Conservation (phyloP, 108 stramenopile genomes). For the Epipyxis sp. region DNA sequence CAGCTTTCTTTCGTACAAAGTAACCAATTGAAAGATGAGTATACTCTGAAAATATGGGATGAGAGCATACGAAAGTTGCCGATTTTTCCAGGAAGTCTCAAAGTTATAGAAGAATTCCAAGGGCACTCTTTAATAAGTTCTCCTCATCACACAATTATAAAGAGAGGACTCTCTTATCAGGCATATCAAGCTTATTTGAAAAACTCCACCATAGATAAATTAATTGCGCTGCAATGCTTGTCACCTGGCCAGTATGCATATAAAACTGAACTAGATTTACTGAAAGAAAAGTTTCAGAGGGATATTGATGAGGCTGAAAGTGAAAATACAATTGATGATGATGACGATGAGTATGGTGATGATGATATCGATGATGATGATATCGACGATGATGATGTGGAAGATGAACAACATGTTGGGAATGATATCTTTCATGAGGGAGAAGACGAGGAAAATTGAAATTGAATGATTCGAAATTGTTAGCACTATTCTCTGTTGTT, state of each 20-base stretch:
- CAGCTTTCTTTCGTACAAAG: neutral
- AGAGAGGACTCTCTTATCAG: neutral
- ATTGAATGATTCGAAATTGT: too few relatives aligned
- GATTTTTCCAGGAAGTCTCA: neutral
- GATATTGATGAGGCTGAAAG: neutral
- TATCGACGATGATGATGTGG: neutral
- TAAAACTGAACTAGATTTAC: neutral
- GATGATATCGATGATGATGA: neutral
- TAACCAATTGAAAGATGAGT: neutral
- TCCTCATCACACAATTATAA: neutral
- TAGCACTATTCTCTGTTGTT: too few relatives aligned
- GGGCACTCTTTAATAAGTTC: neutral
- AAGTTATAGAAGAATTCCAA: neutral
- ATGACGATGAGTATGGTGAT: too few relatives aligned
- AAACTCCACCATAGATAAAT: neutral
- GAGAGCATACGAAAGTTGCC: neutral
- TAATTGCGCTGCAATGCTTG: neutral
- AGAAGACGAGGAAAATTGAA: too few relatives aligned
- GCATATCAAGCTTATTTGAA: neutral
- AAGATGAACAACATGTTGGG: neutral
- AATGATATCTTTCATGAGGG: neutral
- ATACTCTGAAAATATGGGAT: neutral
- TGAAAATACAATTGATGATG: neutral
- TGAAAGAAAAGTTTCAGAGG: neutral
- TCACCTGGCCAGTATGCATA: neutral